Evolutionary conservation across 148 eudicot genomes (phyloP).

Genomic region (Vaccinium vitisidaea): DNA sequence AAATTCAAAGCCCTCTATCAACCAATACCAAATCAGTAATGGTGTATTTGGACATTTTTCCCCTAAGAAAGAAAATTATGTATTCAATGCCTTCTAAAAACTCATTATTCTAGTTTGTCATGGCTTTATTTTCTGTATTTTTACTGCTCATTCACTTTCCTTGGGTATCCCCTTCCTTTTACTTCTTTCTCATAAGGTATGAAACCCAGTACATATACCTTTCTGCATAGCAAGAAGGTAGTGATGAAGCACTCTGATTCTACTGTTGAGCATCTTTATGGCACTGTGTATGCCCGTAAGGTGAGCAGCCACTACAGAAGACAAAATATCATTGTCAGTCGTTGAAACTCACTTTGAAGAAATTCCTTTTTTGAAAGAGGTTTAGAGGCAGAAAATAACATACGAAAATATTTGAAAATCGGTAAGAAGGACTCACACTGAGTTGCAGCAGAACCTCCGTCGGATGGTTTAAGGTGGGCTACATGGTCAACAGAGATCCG

Average conservation of each 20-base stretch:
- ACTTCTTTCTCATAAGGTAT: background rate
- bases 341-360: background rate
- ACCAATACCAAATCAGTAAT: background rate
- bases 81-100: background rate
- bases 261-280: slow-evolving; percentile 92
- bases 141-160: background rate
- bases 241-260: slow-evolving; percentile 86
- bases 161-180: background rate
- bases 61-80: background rate
- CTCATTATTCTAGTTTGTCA: background rate
- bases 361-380: background rate
- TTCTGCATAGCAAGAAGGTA: slow-evolving; percentile 88
- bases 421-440: slow-evolving; percentile 54
- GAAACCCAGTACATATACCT: slow-evolving; percentile 39
- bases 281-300: slow-evolving; percentile 96
- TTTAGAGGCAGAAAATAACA: background rate
- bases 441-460: slow-evolving; percentile 98
- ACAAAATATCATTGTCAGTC: background rate
- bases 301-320: slow-evolving; percentile 87
- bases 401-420: background rate
- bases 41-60: background rate
- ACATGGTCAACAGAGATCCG: slow-evolving; percentile 97
- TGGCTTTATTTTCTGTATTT: background rate
- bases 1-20: background rate
- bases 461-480: slow-evolving; percentile 97